Conservation (phyloP, 2,329 filamentous ascomycete genomes). For the Akanthomyces uredinophilus region DNA sequence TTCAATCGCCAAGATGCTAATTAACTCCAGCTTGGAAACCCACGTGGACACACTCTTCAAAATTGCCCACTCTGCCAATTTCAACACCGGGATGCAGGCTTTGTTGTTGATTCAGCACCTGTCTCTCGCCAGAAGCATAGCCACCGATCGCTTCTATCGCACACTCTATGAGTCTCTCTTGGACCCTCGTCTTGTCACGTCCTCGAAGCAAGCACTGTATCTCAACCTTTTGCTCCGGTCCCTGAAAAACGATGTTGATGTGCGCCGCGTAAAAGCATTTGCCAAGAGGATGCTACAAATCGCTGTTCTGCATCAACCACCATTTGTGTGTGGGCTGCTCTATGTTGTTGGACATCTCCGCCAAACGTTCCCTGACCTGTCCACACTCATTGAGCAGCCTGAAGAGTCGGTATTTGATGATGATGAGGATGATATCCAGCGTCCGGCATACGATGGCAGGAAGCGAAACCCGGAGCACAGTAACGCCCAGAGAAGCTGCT, state of each 20-base stretch:
- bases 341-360: slow-evolving; percentile 83
- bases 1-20: slow-evolving; percentile 1
- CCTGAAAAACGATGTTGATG: slow-evolving; percentile 83
- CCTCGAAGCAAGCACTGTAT: slow-evolving; percentile 93
- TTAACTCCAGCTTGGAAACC: slow-evolving; percentile 59
- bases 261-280: slow-evolving; percentile 90
- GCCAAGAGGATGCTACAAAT: slow-evolving; percentile 89
- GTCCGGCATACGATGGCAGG: slow-evolving; percentile 68
- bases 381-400: slow-evolving; percentile 71
- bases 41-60: slow-evolving; percentile 93
- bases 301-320: slow-evolving; percentile 80
- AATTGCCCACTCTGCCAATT: slow-evolving; percentile 96
- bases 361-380: slow-evolving; percentile 72
- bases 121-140: slow-evolving; percentile 71
- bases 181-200: slow-evolving; percentile 80
- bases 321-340: slow-evolving; percentile 89
- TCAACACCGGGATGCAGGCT: slow-evolving; percentile 96
- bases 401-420: slow-evolving; percentile 64
- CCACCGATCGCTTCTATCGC: slow-evolving; percentile 87
- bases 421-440: slow-evolving; percentile 49
- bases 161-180: slow-evolving; percentile 93
- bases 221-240: slow-evolving; percentile 86
- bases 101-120: slow-evolving; percentile 93
- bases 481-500: slow-evolving; percentile 85
- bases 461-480: slow-evolving; percentile 90